Evolutionary conservation across 2,329 filamentous ascomycete genomes (phyloP).

Genomic region (Fusarium abutilonis): DNA sequence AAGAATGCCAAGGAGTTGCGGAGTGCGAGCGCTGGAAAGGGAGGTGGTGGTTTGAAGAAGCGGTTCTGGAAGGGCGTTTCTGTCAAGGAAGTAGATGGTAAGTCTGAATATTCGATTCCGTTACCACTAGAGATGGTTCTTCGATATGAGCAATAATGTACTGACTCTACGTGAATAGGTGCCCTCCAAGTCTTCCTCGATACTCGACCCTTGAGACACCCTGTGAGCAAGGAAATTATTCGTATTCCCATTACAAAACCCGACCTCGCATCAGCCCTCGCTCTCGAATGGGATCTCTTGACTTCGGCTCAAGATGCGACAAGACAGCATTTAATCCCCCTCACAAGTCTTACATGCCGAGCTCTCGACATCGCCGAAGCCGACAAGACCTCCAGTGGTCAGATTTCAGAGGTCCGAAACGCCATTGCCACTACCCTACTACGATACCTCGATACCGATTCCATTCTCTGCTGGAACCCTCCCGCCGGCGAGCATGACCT

Average conservation of each 20-base stretch:
- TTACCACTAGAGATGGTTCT: neutral
- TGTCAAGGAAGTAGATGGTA: constrained; percentile 74
- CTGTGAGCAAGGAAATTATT: constrained; percentile 75
- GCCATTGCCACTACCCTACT: constrained; percentile 75
- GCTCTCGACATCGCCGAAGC: constrained; percentile 82
- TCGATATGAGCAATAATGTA: neutral
- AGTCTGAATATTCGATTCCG: constrained; percentile 24
- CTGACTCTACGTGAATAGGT: constrained; percentile 47
- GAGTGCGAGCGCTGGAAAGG: constrained; percentile 47
- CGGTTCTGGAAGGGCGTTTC: constrained; percentile 90
- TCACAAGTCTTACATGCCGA: constrained; percentile 85
- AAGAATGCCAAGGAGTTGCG: constrained; percentile 62
- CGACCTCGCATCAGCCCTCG: constrained; percentile 84
- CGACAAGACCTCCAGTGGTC: constrained; percentile 57
- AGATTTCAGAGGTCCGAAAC: constrained; percentile 64
- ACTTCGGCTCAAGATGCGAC: constrained; percentile 84
- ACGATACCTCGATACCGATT: constrained; percentile 91
- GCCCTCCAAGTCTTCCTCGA: constrained; percentile 77
- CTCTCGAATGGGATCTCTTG: constrained; percentile 92
- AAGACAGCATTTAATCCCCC: constrained; percentile 85
- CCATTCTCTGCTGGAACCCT: constrained; percentile 86
- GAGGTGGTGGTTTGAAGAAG: constrained; percentile 65
- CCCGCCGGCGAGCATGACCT: constrained; percentile 60
- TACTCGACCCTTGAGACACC: constrained; percentile 79
- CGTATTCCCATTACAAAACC: constrained; percentile 78